These are phyloP conservation scores for Claviceps cyperi DNA, from an alignment of 2,329 filamentous ascomycete genomes.

Conservation along the genomic window DNA sequence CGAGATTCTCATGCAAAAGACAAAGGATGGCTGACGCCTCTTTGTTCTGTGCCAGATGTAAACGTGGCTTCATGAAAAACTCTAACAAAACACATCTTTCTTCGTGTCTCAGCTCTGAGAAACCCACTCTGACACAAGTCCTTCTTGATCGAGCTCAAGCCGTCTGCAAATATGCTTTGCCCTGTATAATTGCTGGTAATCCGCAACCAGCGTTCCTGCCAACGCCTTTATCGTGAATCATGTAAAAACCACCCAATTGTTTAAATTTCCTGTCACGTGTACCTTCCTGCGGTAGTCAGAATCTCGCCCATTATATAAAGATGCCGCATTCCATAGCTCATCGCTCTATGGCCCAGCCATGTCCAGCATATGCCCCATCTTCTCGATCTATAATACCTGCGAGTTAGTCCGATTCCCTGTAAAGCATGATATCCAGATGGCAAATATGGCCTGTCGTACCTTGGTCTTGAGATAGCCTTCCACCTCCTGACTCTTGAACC, in stretches of 20 bases:
- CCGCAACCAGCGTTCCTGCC: background rate
- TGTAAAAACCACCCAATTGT: background rate
- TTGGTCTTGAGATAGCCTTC: constrained; percentile 92
- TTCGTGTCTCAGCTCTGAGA: background rate
- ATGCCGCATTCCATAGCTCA: background rate
- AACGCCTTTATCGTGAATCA: background rate
- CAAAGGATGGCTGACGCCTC: too few species aligned
- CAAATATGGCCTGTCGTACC: constrained; percentile 34
- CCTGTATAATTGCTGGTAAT: background rate
- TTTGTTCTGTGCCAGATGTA: background rate
- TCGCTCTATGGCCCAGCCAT: constrained; percentile 23
- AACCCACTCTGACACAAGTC: background rate
- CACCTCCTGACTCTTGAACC: constrained; percentile 76
- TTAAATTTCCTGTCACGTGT: background rate
- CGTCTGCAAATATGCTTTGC: background rate
- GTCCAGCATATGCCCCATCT: constrained; percentile 72
- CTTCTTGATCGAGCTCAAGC: background rate
- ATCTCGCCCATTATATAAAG: background rate
- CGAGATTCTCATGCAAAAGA: too few species aligned
- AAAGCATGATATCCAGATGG: background rate
- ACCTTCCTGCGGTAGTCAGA: background rate
- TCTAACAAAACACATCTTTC: background rate
- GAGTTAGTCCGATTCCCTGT: constrained; percentile 5
- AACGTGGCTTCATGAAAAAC: background rate
- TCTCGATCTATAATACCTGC: constrained; percentile 49